Evolutionary conservation across 2,329 filamentous ascomycete species (phyloP).

Genomic region (Microthyrium microscopicum): DNA sequence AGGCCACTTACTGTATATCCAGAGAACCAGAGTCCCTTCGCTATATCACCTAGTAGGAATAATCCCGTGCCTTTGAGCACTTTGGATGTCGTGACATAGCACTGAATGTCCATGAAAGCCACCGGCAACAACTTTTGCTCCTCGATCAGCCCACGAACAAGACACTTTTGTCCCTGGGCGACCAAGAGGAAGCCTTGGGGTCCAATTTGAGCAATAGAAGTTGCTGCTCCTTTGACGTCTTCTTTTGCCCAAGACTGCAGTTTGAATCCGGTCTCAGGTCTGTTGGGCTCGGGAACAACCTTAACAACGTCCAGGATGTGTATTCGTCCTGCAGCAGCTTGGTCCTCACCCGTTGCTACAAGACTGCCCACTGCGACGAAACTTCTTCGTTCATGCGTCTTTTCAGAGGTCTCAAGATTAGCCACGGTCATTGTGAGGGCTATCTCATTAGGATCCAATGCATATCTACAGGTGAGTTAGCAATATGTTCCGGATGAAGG

Average conservation of each 20-base stretch:
- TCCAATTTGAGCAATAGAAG: constrained; percentile 67
- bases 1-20: constrained; percentile 54
- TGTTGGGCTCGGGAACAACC: constrained; percentile 76
- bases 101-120: constrained; percentile 95
- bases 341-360: constrained; percentile 74
- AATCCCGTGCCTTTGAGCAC: constrained; percentile 71
- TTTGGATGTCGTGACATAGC: constrained; percentile 74
- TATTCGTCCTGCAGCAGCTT: constrained; percentile 67
- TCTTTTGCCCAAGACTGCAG: constrained; percentile 79
- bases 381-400: constrained; percentile 69
- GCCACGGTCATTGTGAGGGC: constrained; percentile 71
- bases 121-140: constrained; percentile 85
- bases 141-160: constrained; percentile 91
- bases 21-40: constrained; percentile 91
- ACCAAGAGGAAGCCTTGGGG: constrained; percentile 78
- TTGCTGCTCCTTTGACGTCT: constrained; percentile 83
- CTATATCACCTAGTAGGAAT: constrained; percentile 72
- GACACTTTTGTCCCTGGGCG: constrained; percentile 90
- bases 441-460: constrained; percentile 58
- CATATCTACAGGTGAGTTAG: constrained; percentile 25
- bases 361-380: constrained; percentile 76
- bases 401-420: constrained; percentile 77
- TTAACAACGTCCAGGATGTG: constrained; percentile 85
- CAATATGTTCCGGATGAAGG: not conserved
- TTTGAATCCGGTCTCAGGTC: constrained; percentile 69